phyloP scores from a whole-genome alignment of 1,284 basidiomycete genomes.

The Ceratobasidium sp. region DNA sequence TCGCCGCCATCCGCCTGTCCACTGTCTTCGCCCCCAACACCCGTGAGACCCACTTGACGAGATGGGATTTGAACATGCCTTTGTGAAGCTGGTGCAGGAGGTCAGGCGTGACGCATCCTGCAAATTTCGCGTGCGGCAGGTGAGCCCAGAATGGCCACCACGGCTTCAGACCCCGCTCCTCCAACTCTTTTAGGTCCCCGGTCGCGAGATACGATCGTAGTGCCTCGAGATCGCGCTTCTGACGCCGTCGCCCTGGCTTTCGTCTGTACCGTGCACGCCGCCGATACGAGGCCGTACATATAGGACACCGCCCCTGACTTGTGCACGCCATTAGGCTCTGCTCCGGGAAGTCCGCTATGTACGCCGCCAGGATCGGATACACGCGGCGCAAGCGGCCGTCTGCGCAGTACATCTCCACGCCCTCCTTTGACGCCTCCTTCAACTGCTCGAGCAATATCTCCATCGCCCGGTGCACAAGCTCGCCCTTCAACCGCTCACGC shows the following conservation, averaged over 20 bases:
- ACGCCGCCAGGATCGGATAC: constrained; percentile 39
- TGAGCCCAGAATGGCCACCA: constrained; percentile 32
- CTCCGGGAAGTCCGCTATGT: constrained; percentile 47
- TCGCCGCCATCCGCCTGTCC: not conserved
- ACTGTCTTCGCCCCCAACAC: not conserved
- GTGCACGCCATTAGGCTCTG: constrained; percentile 43
- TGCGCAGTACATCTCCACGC: constrained; percentile 33
- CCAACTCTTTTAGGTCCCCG: not conserved
- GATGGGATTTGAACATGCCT: constrained; percentile 45
- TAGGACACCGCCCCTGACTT: not conserved
- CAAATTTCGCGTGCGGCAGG: constrained; percentile 27
- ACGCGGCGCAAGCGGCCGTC: constrained; percentile 40
- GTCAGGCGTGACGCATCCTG: constrained; percentile 39
- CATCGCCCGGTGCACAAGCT: constrained; percentile 46
- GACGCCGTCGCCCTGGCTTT: not conserved
- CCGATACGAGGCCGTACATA: not conserved
- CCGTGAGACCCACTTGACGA: constrained; percentile 30
- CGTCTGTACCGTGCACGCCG: not conserved
- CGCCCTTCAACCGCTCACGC: constrained; percentile 6
- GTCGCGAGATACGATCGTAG: not conserved
- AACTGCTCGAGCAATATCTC: constrained; percentile 40
- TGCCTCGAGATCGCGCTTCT: not conserved
- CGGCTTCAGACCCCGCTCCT: not conserved
- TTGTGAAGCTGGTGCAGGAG: constrained; percentile 47
- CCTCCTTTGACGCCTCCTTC: constrained; percentile 1